These are phyloP conservation scores for Colletotrichum salicis DNA, from an alignment of 2,329 filamentous ascomycete species.

Conservation along the genomic window DNA sequence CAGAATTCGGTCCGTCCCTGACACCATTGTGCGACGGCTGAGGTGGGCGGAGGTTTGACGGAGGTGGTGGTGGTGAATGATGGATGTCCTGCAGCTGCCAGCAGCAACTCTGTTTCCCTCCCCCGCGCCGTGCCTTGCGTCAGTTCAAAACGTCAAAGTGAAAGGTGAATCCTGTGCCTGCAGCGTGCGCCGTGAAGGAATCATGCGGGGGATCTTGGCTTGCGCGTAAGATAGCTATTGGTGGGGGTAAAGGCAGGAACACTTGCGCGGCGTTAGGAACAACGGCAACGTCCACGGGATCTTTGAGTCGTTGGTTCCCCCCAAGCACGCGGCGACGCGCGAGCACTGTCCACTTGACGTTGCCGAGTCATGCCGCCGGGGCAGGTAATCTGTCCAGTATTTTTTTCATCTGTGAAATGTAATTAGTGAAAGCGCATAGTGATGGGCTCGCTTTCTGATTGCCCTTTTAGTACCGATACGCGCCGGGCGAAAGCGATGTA, in stretches of 20 bases:
- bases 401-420: too few species aligned
- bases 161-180: neutral
- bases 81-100: neutral
- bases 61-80: neutral
- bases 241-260: neutral
- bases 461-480: neutral
- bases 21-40: conserved; percentile 11
- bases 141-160: neutral
- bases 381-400: neutral
- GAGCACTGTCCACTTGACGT: neutral
- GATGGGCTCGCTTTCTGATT: neutral
- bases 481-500: neutral
- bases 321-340: too few species aligned
- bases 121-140: neutral
- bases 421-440: neutral
- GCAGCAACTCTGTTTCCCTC: neutral
- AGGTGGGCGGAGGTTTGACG: neutral
- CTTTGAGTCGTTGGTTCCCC: neutral
- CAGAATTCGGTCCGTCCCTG: conserved; percentile 29
- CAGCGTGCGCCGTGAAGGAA: neutral
- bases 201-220: conserved; percentile 3
- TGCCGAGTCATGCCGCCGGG: conserved; percentile 3
- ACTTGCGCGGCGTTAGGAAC: neutral
- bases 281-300: neutral
- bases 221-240: neutral